phyloP scores from a whole-genome alignment of 441 rosid genomes.

The Cnidoscolus chayamansa region DNA sequence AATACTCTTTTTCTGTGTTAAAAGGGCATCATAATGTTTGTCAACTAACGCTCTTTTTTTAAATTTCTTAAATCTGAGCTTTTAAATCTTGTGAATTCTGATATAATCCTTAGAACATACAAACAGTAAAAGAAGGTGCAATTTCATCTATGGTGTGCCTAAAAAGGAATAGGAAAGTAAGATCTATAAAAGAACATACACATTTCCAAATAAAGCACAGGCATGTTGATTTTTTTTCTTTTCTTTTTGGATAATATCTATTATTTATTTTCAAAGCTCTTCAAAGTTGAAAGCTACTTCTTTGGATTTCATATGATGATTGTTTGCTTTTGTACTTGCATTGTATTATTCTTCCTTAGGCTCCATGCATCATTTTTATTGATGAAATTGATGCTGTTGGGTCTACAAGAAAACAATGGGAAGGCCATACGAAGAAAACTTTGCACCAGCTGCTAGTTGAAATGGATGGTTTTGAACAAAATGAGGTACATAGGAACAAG shows the following conservation, averaged over 20 bases:
- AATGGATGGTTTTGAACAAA: slow-evolving; percentile 99
- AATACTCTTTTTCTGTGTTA: too few relatives aligned
- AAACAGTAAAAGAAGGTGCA: neutral
- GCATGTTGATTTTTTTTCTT: too few relatives aligned
- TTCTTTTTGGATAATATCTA: neutral
- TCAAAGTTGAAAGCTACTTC: neutral
- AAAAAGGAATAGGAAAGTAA: too few relatives aligned
- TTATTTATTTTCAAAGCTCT: neutral
- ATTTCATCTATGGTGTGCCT: too few relatives aligned
- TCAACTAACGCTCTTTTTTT: too few relatives aligned
- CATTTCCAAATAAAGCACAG: neutral
- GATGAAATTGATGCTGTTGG: slow-evolving; percentile 99
- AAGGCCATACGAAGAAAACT: slow-evolving; percentile 99
- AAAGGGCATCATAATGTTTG: neutral
- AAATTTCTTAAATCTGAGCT: too few relatives aligned
- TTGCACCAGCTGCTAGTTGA: slow-evolving; percentile 95
- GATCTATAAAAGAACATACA: neutral
- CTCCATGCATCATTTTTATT: slow-evolving; percentile 94
- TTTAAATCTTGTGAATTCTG: neutral
- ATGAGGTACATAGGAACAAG: slow-evolving; percentile 59
- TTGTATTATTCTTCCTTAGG: slow-evolving; percentile 40
- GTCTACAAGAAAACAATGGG: slow-evolving; percentile 97
- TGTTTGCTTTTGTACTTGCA: slow-evolving; percentile 5
- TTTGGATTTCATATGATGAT: neutral
- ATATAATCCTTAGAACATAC: neutral